Evolutionary conservation across 2,329 filamentous ascomycete genomes (phyloP).

Genomic region (Aspergillus quadricinctus): DNA sequence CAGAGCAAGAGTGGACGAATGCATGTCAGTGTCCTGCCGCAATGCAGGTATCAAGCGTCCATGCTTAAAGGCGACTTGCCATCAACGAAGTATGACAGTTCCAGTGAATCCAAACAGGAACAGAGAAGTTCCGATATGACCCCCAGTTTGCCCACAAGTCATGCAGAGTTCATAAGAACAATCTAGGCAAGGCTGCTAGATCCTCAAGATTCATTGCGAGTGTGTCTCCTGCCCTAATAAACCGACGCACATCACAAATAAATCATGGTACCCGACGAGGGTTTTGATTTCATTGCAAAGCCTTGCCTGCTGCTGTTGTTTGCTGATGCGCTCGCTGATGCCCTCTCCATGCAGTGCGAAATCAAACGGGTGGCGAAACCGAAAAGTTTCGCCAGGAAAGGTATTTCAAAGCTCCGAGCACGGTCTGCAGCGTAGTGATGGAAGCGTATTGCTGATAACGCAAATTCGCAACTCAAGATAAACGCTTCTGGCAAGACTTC

Average conservation of each 20-base stretch:
- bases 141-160: not conserved
- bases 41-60: not conserved
- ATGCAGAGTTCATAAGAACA: not conserved
- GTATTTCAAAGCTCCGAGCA: conserved; percentile 25
- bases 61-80: not conserved
- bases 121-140: not conserved
- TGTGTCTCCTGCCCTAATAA: not conserved
- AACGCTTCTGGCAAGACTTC: conserved; percentile 45
- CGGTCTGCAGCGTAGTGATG: conserved; percentile 27
- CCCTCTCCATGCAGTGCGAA: conserved; percentile 23
- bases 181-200: not conserved
- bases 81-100: not conserved
- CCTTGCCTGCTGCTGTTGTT: conserved; percentile 36
- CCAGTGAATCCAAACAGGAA: not conserved
- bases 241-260: conserved; percentile 1
- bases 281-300: not conserved
- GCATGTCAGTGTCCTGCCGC: not conserved
- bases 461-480: conserved; percentile 36
- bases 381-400: conserved; percentile 14
- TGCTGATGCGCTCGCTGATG: conserved; percentile 54
- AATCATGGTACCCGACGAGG: not conserved
- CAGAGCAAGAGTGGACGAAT: not conserved
- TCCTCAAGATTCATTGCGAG: not conserved
- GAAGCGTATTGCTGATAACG: conserved; percentile 49
- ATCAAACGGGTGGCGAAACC: conserved; percentile 22